Evolutionary conservation across 2,329 filamentous ascomycete genomes (phyloP), one percentile per base, ranked within the genome.

Genomic region (Trichoderma sp.): DNA sequence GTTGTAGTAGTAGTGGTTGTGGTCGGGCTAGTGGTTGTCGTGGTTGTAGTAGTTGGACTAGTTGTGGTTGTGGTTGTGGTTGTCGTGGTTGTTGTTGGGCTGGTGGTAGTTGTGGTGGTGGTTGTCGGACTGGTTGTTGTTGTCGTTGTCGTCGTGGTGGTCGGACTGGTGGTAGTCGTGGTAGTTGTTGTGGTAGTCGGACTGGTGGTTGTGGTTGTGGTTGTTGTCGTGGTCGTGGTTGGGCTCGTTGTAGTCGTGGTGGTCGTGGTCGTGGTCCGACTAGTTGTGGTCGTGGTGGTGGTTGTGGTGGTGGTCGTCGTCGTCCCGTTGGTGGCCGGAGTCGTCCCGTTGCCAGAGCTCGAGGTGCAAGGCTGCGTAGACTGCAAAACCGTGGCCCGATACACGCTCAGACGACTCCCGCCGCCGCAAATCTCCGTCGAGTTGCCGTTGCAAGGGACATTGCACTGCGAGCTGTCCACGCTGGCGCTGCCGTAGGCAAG

Each of bases 371-470:
- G 82, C 74, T 85, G 76, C 14, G 80, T 75, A 61, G 81, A 84
- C 71, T 80, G 73, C 39, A 86, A 74, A 62, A 83, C 80, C 60
- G 76, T 76, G 56, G 83, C 81, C 50, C 82, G 77, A 66, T 80
- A 84, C 56, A 84, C 69, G 68, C 73, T 81, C 68, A 84, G 71
- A 45, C 75, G 76, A 28, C 71, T 68, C 15, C 72, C 67, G 17
- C 82, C 82, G 71, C 82, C 82, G 67, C 82, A 84, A 10, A 67
- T 78, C 65, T 78, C 66, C 47, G 57, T 68, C 1, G 67, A 54
- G 68, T 85, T 77, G 21, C 85, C 86, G 12, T 76, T 78, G 74
- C 86, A 88, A 45, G 80, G 73, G 71, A 81, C 80, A 67, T 78
- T 76, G 73, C 86, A 88, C 47, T 81, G 72, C 15, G 69, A 68